Percentiles rank a stretch among this genome's conserved stretches.
Conservation (phyloP, 2,329 filamentous ascomycete genomes). For the Paecilomyces niveus region DNA sequence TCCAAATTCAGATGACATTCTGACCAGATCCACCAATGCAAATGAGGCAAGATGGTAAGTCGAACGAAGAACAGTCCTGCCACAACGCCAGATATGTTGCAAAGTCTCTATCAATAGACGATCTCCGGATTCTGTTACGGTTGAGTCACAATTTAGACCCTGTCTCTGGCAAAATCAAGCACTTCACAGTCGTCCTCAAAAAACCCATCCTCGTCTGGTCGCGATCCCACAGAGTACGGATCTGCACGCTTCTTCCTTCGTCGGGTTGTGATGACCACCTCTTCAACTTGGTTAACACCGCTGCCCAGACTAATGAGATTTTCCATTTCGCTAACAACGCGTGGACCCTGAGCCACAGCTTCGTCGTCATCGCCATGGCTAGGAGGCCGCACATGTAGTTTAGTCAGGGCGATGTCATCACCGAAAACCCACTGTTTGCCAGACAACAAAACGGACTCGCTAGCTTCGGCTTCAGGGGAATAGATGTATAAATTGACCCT, state of each 20-base stretch:
- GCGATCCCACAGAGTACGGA: slow-evolving; percentile 22
- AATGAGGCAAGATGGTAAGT: background rate
- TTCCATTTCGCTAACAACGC: slow-evolving; percentile 37
- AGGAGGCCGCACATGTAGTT: slow-evolving; percentile 40
- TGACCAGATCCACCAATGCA: background rate
- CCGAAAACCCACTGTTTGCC: slow-evolving; percentile 48
- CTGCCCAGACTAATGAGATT: slow-evolving; percentile 45
- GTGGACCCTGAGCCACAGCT: slow-evolving; percentile 20
- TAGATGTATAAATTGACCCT: slow-evolving; percentile 73
- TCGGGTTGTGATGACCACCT: slow-evolving; percentile 76
- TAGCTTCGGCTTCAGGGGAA: slow-evolving; percentile 28
- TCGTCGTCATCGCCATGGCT: slow-evolving; percentile 33
- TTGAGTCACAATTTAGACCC: slow-evolving; percentile 32
- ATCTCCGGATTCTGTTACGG: background rate
- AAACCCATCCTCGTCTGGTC: slow-evolving; percentile 58
- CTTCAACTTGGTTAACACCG: slow-evolving; percentile 56
- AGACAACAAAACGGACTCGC: slow-evolving; percentile 33
- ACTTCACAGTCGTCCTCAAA: slow-evolving; percentile 93
- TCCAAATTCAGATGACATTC: background rate
- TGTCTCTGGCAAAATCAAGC: slow-evolving; percentile 68
- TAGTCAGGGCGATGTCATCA: slow-evolving; percentile 40
- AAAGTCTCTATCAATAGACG: slow-evolving; percentile 1
- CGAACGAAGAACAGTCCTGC: background rate
- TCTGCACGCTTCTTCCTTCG: slow-evolving; percentile 50
- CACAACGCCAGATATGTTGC: slow-evolving; percentile 2